Base-by-base conservation (phyloP, 805 yeast genomes). In the Yamadazyma olivae region DNA sequence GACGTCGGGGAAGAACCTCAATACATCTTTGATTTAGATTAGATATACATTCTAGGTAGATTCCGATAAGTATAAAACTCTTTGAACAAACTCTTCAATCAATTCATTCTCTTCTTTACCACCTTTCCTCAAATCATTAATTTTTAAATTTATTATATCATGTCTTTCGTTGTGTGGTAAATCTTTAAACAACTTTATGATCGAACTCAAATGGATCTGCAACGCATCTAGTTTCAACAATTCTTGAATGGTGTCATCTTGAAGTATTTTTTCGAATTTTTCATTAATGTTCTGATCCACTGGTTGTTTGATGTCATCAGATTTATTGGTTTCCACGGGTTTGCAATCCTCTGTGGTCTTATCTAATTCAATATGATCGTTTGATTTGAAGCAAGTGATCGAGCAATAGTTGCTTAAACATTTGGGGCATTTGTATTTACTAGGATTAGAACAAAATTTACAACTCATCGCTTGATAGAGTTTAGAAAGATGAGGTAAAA, bases 31-130 rank as follows among this genome's bases (percentile, higher is more conserved):
- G 29, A 15, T 25, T 4, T 22, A n/a, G 15, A 15, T 13, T 24
- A 24, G 12, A 13, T 7, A 9, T 24, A 13, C 14, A 9, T 6
- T 9, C 14, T n/a, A 13, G 6, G 12, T 9, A n/a, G 14, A 7
- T 20, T 20, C 23, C 9, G 9, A 7, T 10, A 36, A 27, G 15
- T 31, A 27, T 17, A 35, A 30, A 4, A 75, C 59, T 24, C 71
- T 45, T 30, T 53, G 53, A 12, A 80, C 75, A 56, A 85, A 83
- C 46, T 83, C 91, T 53, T 84, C 90, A 3, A 86, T 77, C 17
- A 80, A 57, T 42, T 66, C 77, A 50, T 86, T 86, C 33, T 74
- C 75, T 45, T 85, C 87, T 0, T 65, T 36, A 0, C 95, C 95
- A 4, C 83, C 81, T 3, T 50, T 53, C 22, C 95, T 59, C 12